Evolutionary conservation across 2,329 filamentous ascomycete species (phyloP), one percentile per base, ranked within the genome.

Genomic region (Fusarium zealandicum): DNA sequence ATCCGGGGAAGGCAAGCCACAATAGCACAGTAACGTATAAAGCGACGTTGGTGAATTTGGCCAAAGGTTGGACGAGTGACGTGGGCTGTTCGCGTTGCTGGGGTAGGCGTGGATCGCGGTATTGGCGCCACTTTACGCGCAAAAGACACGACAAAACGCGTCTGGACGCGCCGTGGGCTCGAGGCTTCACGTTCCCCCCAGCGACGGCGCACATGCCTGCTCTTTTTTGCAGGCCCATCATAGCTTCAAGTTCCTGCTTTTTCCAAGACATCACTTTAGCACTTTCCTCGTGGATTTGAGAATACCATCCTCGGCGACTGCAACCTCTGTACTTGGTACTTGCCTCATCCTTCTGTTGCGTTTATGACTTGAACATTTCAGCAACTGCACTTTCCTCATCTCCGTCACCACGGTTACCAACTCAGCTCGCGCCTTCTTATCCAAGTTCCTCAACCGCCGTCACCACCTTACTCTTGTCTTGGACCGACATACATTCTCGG

Each of bases 101-200:
- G 32, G 43, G 25, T 51, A 31, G 3, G 9, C 17, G 47, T 49
- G 57, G 31, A 31, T 30, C 44, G 30, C 33, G 40, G 12, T 14
- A 14, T 11, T 13, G 13, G 18, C 5, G 16, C 22, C 49, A 51
- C 39, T 58, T 51, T 61, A 61, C 60, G 45, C 56, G 56, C 8
- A 2, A 6, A 9, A 5, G 9, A 39, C 60, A 41, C 52, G 45
- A 2, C 5, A 6, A 12, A 20, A 38, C 53, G 37, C 48, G 56
- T 11, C 3, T 2, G 4, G 16, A 32, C 60, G 48, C 56, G 60
- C 45, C 32, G 36, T 36, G 38, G 25, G 38, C 31, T 33, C 14
- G 33, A 32, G 14, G 18, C 39, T 50, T 47, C 54, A 33, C 55
- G 59, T 63, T 63, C 33, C 59, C 59, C 59, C 56, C 52, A 59